Evolutionary conservation across 495 filamentous ascomycete species (phyloP).

Genomic region (Xylona heveae): DNA sequence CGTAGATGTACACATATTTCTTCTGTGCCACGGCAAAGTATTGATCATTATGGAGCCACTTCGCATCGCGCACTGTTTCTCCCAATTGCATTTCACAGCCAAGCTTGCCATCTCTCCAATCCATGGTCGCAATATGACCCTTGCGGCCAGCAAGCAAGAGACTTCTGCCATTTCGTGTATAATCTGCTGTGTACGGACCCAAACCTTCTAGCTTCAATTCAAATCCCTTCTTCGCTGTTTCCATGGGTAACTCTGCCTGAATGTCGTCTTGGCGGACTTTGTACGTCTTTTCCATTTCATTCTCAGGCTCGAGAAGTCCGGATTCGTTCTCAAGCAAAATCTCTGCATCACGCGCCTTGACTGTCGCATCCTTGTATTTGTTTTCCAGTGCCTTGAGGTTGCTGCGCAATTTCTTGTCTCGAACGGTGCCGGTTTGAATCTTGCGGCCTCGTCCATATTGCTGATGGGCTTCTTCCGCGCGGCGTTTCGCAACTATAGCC

Average conservation of each 20-base stretch:
- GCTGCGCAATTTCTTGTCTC: slow-evolving; percentile 74
- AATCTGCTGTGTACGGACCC: slow-evolving; percentile 74
- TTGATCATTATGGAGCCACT: slow-evolving; percentile 91
- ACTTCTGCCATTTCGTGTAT: slow-evolving; percentile 70
- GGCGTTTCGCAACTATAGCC: slow-evolving; percentile 17
- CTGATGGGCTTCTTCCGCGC: slow-evolving; percentile 40
- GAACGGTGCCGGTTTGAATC: slow-evolving; percentile 31
- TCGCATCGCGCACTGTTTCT: slow-evolving; percentile 74
- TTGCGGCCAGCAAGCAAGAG: slow-evolving; percentile 73
- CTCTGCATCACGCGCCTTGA: slow-evolving; percentile 83
- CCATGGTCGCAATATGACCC: slow-evolving; percentile 90
- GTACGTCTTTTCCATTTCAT: slow-evolving; percentile 75
- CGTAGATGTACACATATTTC: slow-evolving; percentile 92
- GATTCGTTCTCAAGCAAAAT: slow-evolving; percentile 75
- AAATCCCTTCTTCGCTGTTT: slow-evolving; percentile 80
- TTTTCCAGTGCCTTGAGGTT: slow-evolving; percentile 58
- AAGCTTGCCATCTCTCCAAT: slow-evolving; percentile 82
- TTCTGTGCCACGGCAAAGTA: slow-evolving; percentile 96
- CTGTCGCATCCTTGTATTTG: slow-evolving; percentile 58
- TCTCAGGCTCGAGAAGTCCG: slow-evolving; percentile 77
- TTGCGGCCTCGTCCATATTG: slow-evolving; percentile 67
- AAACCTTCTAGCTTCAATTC: slow-evolving; percentile 65
- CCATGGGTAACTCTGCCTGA: slow-evolving; percentile 43
- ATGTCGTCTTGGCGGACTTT: slow-evolving; percentile 85
- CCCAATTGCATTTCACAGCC: slow-evolving; percentile 76